Evolutionary conservation across 2,329 filamentous ascomycete genomes (phyloP).

Genomic region (Juglanconis sp.): DNA sequence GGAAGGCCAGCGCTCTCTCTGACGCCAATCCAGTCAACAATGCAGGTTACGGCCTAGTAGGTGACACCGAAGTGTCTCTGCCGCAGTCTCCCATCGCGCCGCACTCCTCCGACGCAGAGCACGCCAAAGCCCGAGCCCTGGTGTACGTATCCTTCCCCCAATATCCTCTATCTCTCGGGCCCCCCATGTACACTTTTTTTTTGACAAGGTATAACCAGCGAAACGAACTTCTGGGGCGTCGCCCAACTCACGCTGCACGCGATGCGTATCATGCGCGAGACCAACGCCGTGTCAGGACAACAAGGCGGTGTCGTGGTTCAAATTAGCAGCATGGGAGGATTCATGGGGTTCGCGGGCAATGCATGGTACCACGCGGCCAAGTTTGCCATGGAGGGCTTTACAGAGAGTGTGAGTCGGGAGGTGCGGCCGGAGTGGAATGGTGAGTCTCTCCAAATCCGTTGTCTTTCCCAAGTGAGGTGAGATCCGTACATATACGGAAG

Average conservation of each 20-base stretch:
- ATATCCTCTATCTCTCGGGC: neutral
- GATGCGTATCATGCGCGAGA: slow-evolving; percentile 28
- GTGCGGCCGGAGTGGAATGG: slow-evolving; percentile 40
- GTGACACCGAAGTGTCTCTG: slow-evolving; percentile 25
- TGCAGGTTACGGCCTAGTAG: slow-evolving; percentile 41
- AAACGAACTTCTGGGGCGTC: slow-evolving; percentile 30
- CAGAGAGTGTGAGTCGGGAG: slow-evolving; percentile 43
- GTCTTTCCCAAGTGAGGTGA: slow-evolving; percentile 6
- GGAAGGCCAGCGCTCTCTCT: neutral
- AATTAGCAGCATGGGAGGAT: slow-evolving; percentile 51
- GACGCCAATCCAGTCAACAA: slow-evolving; percentile 25
- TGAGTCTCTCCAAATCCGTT: slow-evolving; percentile 23
- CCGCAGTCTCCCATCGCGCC: neutral
- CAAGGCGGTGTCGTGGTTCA: slow-evolving; percentile 52
- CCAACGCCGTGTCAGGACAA: slow-evolving; percentile 23
- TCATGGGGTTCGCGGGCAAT: slow-evolving; percentile 30
- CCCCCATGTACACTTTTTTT: neutral
- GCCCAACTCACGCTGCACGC: slow-evolving; percentile 24
- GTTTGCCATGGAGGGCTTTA: slow-evolving; percentile 45
- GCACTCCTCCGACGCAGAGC: slow-evolving; percentile 19
- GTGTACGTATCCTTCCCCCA: slow-evolving; percentile 7
- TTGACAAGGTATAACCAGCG: slow-evolving; percentile 1
- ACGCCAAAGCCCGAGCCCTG: slow-evolving; percentile 20
- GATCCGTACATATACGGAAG: no score
- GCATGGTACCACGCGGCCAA: slow-evolving; percentile 40